A percentile compares a stretch with the other conserved stretches of the same genome.
Conservation (phyloP, 1,284 basidiomycete species). For the Microbotryum saponariae region DNA sequence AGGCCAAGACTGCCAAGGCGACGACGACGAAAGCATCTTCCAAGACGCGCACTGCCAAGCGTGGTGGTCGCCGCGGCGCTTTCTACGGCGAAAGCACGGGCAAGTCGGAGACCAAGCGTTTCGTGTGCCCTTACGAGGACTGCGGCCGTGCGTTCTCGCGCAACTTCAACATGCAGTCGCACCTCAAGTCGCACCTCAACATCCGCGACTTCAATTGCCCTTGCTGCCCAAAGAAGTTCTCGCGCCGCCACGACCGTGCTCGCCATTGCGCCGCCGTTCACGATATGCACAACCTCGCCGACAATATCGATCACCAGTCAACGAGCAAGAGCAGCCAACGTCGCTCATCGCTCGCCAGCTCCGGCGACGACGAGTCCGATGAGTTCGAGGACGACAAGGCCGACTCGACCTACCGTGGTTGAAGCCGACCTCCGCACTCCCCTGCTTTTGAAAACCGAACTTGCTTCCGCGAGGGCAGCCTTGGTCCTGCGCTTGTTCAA, state of each 20-base stretch:
- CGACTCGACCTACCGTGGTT: not conserved
- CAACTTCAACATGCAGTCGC: constrained; percentile 36
- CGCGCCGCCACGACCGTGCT: constrained; percentile 34
- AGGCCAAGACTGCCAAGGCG: not conserved
- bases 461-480: not conserved
- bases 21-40: not conserved
- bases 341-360: too few species aligned
- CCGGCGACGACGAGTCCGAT: too few species aligned
- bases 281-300: constrained; percentile 19
- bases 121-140: constrained; percentile 31
- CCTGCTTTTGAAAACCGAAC: not conserved
- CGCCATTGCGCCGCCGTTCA: constrained; percentile 34
- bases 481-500: too few species aligned
- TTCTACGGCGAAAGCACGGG: constrained; percentile 15
- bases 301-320: not conserved
- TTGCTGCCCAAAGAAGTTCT: constrained; percentile 34
- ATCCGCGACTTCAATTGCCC: constrained; percentile 33
- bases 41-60: constrained; percentile 20
- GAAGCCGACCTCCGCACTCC: not conserved
- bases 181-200: constrained; percentile 31
- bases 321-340: not conserved
- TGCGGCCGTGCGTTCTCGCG: constrained; percentile 33
- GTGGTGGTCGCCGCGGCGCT: constrained; percentile 17
- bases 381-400: not conserved
- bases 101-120: constrained; percentile 21